phyloP scores from a whole-genome alignment of 2,329 filamentous ascomycete genomes.

The Dothiorella sarmentorum region DNA sequence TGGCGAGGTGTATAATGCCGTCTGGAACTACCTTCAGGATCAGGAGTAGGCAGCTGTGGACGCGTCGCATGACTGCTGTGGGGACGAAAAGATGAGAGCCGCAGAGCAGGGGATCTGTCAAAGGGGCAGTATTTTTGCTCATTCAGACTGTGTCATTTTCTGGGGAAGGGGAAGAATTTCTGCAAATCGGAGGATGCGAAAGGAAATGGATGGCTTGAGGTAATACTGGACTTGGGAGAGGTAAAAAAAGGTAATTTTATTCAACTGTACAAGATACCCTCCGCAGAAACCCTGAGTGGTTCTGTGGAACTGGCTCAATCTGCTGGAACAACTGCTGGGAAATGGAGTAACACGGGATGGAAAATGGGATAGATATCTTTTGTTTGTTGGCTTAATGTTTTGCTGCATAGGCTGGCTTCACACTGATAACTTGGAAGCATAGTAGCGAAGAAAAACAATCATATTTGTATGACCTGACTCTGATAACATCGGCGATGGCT shows the following conservation, averaged over 20 bases:
- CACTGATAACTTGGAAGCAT: too few species aligned
- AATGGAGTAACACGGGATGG: not conserved
- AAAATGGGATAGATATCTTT: too few species aligned
- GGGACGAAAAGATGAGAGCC: too few species aligned
- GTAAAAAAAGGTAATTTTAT: not conserved
- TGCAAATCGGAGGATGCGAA: not conserved
- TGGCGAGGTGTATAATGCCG: constrained; percentile 2
- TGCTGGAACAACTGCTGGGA: not conserved
- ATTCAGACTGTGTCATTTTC: not conserved
- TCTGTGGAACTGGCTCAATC: not conserved
- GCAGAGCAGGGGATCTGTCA: too few species aligned
- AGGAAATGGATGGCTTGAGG: not conserved
- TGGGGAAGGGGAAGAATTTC: not conserved
- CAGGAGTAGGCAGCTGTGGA: not conserved
- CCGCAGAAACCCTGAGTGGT: not conserved
- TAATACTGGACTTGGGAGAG: not conserved
- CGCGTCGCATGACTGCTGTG: too few species aligned
- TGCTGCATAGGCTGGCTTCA: too few species aligned
- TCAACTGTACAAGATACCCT: constrained; percentile 2
- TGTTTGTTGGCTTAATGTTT: too few species aligned
- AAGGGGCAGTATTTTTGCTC: not conserved
- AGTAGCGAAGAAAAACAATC: too few species aligned
- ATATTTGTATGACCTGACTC: too few species aligned
- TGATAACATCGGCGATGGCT: too few species aligned
- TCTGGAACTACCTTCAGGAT: constrained; percentile 11